Conservation (phyloP, 805 yeast genomes). For the Yamadazyma akitaensis region DNA sequence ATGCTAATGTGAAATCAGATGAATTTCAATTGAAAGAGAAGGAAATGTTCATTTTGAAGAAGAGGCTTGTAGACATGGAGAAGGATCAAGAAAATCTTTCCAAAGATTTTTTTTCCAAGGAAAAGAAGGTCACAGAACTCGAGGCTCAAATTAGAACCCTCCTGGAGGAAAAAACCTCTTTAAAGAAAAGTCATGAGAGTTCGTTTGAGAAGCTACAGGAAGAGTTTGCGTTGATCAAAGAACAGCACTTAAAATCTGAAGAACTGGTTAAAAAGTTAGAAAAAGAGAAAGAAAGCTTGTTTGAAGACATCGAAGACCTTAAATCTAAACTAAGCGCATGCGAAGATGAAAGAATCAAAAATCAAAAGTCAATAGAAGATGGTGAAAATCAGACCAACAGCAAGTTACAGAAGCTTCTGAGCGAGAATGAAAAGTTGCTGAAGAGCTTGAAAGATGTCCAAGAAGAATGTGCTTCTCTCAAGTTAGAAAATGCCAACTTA, state of each 20-base stretch:
- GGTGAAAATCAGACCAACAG: neutral
- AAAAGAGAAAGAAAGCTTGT: neutral
- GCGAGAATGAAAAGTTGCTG: slow-evolving; percentile 1
- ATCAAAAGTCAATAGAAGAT: neutral
- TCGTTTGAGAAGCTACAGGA: neutral
- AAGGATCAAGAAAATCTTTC: neutral
- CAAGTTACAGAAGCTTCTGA: neutral
- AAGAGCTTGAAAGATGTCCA: neutral
- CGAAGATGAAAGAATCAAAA: neutral
- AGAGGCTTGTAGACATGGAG: neutral
- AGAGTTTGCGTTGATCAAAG: neutral
- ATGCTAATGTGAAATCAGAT: neutral
- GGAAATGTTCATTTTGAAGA: neutral
- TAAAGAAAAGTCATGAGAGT: neutral
- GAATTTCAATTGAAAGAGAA: slow-evolving; percentile 1
- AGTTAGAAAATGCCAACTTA: neutral
- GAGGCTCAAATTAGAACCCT: neutral
- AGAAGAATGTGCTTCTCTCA: neutral
- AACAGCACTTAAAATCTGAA: neutral
- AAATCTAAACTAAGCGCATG: neutral
- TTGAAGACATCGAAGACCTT: neutral
- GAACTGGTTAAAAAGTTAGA: neutral
- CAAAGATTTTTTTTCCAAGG: neutral
- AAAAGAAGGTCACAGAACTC: neutral
- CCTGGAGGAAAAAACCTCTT: neutral